Evolutionary conservation across 305 asterid species (phyloP), one percentile per base, ranked within the genome.

Genomic region (Plantago rigida): DNA sequence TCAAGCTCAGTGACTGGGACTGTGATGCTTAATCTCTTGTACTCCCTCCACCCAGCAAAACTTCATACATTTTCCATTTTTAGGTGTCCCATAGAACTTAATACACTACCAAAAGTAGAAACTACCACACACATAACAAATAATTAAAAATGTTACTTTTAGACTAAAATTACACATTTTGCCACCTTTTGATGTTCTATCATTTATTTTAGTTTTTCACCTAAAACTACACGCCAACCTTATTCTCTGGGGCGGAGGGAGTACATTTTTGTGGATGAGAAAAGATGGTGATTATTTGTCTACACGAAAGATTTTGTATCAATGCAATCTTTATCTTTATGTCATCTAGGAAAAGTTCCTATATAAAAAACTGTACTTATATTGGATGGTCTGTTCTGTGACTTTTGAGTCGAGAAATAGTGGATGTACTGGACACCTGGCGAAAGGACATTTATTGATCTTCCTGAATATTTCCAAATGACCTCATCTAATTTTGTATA

Each of bases 401-500:
- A 9, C 31, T 9, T 57, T 46, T 14, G 22, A 47, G 24, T 4
- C 0, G 39, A 31, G 7, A 31, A 5, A 31, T 5, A 31, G 39
- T 5, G 39, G 5, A 2, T 31, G 1, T 31, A 3, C 7, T 5
- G 7, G 5, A 31, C 6, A 31, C 7, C 39, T 31, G 39, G 39
- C 7, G 39, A 2, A 4, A 31, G 6, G 39, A 31, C 39, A 4
- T 31, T 0, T 31, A 31, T 31, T 31, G 39, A 31, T 13, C 51
- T 63, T 28, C 64, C 51, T 65, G 29, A 7, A 28, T 29, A 24
- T 14, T 13, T 13, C 54, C 6, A 3, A 36, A 56, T 39, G 57
- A 1, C 66, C 39, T 48, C 54, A 69, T 57, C 45, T 34, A 56
- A 62, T 13, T 36, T 42, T 60, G 4, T 42, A 41, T 51, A 11